Evolutionary conservation across 257 asterid species (phyloP).

Genomic region (Phtheirospermum japonicum): DNA sequence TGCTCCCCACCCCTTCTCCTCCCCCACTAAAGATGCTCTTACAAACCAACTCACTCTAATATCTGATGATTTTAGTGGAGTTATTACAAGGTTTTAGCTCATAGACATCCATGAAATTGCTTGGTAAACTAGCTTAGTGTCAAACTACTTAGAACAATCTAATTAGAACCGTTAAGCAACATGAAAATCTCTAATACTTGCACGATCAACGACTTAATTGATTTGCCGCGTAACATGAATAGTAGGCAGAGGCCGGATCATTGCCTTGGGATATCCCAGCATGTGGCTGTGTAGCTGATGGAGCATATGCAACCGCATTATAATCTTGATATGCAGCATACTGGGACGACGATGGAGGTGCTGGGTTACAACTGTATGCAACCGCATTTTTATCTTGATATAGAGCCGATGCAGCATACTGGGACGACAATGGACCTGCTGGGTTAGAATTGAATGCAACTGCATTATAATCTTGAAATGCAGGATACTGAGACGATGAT

Average conservation of each 20-base stretch:
- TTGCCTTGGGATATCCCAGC: not conserved
- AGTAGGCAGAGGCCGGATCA: not conserved
- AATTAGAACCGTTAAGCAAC: not conserved
- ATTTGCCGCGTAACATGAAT: not conserved
- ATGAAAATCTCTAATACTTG: not conserved
- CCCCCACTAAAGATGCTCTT: no score
- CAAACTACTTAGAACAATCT: not conserved
- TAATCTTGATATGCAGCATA: not conserved
- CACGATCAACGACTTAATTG: not conserved
- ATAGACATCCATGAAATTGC: no score
- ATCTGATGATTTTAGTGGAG: no score
- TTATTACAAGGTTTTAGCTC: no score
- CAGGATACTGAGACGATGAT: slow-evolving; percentile 27
- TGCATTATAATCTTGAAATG: slow-evolving; percentile 5
- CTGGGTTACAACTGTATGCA: not conserved
- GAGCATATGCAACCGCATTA: slow-evolving; percentile 3
- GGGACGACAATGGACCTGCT: slow-evolving; percentile 24
- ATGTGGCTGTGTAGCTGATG: not conserved
- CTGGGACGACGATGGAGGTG: not conserved
- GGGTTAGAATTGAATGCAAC: not conserved
- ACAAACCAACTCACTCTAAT: no score
- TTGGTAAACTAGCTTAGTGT: no score
- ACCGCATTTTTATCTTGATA: slow-evolving; percentile 10
- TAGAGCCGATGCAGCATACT: slow-evolving; percentile 19
- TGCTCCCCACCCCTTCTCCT: no score